Evolutionary conservation across 2,329 filamentous ascomycete genomes (phyloP).

Genomic region (Cryphonectria naterciae): DNA sequence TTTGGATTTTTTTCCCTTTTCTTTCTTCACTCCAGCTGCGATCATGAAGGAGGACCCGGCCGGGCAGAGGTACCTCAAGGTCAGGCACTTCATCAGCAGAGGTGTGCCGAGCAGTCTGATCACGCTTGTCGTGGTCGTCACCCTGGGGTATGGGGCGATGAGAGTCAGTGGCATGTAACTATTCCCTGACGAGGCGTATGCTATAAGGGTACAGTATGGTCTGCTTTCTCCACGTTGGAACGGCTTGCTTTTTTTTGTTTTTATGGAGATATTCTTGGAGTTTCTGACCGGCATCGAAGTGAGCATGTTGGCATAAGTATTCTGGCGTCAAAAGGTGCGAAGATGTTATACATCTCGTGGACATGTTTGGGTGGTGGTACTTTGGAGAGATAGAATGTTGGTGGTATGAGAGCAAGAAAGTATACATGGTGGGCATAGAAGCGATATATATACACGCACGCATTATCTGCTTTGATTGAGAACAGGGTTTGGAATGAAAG

Average conservation of each 20-base stretch:
- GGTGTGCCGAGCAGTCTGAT: constrained; percentile 87
- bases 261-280: neutral
- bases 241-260: neutral
- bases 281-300: neutral
- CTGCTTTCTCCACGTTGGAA: neutral
- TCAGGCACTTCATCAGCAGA: constrained; percentile 93
- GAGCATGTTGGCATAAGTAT: constrained; percentile 7
- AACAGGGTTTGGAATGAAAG: neutral
- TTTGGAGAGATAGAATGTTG: neutral
- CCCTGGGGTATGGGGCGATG: constrained; percentile 91
- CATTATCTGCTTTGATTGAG: neutral
- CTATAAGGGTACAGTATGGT: neutral
- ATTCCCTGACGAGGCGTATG: neutral
- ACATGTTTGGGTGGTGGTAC: neutral
- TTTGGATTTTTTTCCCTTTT: neutral
- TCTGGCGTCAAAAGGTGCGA: constrained; percentile 12
- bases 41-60: constrained; percentile 99
- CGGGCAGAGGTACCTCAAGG: constrained; percentile 86
- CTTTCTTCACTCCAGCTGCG: constrained; percentile 62
- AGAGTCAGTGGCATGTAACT: constrained; percentile 53
- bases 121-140: constrained; percentile 80
- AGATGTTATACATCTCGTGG: neutral
- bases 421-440: neutral
- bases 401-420: neutral
- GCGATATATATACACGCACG: neutral